Conservation (phyloP, 1,284 basidiomycete species). For the Tilletia walkeri region DNA sequence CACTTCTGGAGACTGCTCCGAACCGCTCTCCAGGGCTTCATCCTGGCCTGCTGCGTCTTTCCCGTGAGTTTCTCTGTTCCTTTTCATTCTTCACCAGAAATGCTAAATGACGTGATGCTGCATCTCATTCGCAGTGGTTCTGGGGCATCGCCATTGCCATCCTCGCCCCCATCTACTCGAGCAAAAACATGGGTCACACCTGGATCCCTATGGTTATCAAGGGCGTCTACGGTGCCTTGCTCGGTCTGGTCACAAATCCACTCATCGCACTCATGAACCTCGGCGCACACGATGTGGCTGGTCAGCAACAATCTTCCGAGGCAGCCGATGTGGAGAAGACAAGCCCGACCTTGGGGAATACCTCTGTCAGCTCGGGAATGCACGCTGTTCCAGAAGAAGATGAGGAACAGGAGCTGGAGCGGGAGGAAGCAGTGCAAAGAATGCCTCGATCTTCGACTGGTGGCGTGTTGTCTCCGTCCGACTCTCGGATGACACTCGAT, state of each 20-base stretch:
- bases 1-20: slow-evolving; percentile 43
- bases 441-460: no score
- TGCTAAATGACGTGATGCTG: not conserved
- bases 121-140: slow-evolving; percentile 36
- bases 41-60: slow-evolving; percentile 38
- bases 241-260: slow-evolving; percentile 49
- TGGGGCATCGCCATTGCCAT: slow-evolving; percentile 53
- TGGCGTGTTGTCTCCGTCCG: not conserved
- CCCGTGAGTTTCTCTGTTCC: not conserved
- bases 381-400: no score
- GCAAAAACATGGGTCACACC: slow-evolving; percentile 45
- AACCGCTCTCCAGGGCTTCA: slow-evolving; percentile 47
- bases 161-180: slow-evolving; percentile 49
- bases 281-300: slow-evolving; percentile 37
- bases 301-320: slow-evolving; percentile 5
- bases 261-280: slow-evolving; percentile 51
- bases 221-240: slow-evolving; percentile 48
- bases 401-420: no score
- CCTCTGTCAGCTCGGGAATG: no score
- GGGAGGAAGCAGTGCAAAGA: no score
- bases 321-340: no score
- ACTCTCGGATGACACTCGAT: slow-evolving; percentile 8
- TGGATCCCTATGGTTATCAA: slow-evolving; percentile 55
- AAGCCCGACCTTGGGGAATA: no score
- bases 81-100: not conserved